Evolutionary conservation across 1,139 yeast species (phyloP), one percentile per base, ranked within the genome.

Genomic region (Blastobotrys indianensis): DNA sequence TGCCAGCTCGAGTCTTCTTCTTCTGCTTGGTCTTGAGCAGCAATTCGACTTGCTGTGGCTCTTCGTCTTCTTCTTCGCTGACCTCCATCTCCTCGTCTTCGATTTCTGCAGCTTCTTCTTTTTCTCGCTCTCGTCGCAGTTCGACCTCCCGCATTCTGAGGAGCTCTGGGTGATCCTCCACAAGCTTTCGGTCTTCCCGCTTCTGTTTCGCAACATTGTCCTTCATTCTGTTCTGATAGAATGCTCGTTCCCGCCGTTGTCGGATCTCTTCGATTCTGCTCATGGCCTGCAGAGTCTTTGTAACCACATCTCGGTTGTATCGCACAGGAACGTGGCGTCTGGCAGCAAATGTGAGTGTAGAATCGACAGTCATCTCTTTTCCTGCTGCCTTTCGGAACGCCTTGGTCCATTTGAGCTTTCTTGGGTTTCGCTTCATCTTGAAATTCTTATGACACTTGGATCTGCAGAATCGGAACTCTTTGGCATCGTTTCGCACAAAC

Each of bases 301-400:
- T 84, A 44, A 92, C 97, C 52, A 92, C 76, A 63, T 92, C 97
- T 73, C 99, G 81, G 74, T 94, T 92, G 71, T 92, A 92, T 68
- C 98, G 81, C 45, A 92, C 97, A 39, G 98, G 99, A 46, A 92
- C 94, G 63, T 94, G 90, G 75, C 98, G 85, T 73, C 97, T 85
- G 53, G 94, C 88, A 51, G 95, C 95, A 68, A 94, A 92, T 1
- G 97, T 86, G 63, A 92, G 77, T 6, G 98, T 90, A 11, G 96
- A 85, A 65, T 92, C 99, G 51, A 92, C 97, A 41, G 94, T 97
- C 75, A 92, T 79, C 67, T 92, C 99, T 68, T 92, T 92, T 61
- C 99, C 99, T 44, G 97, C 97, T 51, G 97, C 95, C 69, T 92
- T 92, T 73, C 99, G 82, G 78, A 94, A 92, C 1, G 98, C 97